Percentiles rank a stretch among this genome's conserved stretches.
Conservation (phyloP, 805 yeast genomes). For the Nakazawaea siamensis region DNA sequence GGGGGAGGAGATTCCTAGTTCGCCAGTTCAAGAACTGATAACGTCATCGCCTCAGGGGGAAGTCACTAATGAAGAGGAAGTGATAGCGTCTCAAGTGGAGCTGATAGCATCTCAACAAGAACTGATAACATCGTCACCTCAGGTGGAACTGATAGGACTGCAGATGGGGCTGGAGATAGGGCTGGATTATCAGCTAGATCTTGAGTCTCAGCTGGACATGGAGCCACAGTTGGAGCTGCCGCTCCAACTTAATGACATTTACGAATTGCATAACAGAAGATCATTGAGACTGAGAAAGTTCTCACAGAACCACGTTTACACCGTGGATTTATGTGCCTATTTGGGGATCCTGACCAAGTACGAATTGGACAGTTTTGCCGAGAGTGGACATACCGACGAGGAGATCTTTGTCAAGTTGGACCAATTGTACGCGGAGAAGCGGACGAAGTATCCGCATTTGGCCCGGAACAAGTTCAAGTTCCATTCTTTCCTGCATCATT, state of each 20-base stretch:
- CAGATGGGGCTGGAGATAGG: no score
- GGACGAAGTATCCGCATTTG: constrained; percentile 17
- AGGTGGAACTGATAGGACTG: neutral
- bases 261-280: constrained; percentile 9
- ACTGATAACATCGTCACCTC: no score
- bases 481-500: constrained; percentile 14
- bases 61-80: no score
- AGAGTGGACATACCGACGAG: constrained; percentile 19
- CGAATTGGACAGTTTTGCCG: constrained; percentile 20
- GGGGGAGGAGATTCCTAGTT: no score
- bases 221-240: neutral
- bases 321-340: constrained; percentile 24
- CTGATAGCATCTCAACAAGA: no score
- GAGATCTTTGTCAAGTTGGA: constrained; percentile 21
- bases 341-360: constrained; percentile 22
- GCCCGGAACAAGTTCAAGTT: constrained; percentile 20
- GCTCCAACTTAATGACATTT: neutral
- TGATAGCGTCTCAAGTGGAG: no score
- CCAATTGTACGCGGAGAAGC: constrained; percentile 14
- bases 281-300: constrained; percentile 22
- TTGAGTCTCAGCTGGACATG: no score
- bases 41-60: no score
- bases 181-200: neutral
- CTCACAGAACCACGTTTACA: constrained; percentile 26
- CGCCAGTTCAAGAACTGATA: no score